These are phyloP conservation scores for Ampelomyces quisqualis DNA, from an alignment of 2,329 filamentous ascomycete species.

Conservation along the genomic window DNA sequence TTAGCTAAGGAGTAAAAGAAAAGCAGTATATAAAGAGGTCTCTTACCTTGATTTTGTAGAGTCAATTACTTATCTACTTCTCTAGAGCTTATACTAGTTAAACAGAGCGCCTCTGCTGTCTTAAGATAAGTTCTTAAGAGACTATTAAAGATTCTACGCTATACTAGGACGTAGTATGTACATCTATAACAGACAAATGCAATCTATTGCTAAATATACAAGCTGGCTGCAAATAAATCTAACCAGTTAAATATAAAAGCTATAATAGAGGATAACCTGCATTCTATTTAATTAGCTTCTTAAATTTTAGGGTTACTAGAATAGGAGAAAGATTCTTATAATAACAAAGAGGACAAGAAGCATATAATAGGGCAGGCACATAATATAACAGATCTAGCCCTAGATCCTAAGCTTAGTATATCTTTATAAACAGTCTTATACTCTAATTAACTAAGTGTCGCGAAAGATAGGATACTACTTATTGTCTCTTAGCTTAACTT, in stretches of 20 bases:
- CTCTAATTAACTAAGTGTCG: neutral
- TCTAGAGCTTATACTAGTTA: neutral
- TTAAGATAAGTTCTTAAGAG: neutral
- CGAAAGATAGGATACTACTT: neutral
- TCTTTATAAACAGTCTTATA: neutral
- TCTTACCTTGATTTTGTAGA: slow-evolving; percentile 4
- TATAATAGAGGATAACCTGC: neutral
- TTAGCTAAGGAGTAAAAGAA: slow-evolving; percentile 3
- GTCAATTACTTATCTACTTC: slow-evolving; percentile 2
- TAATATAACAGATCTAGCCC: neutral
- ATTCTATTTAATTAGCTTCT: neutral
- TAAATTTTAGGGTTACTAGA: neutral
- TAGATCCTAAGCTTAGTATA: neutral
- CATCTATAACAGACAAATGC: neutral
- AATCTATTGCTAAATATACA: neutral
- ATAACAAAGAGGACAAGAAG: neutral
- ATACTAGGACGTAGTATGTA: neutral
- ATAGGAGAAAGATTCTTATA: neutral
- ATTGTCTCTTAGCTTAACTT: neutral
- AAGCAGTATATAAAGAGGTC: slow-evolving; percentile 4
- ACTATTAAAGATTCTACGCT: neutral
- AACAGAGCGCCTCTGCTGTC: slow-evolving; percentile 3
- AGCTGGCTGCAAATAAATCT: neutral
- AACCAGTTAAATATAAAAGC: neutral
- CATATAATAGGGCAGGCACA: neutral